Percentiles rank a stretch among this genome's conserved stretches.
Evolutionary conservation across 2,329 filamentous ascomycete species (phyloP).

Genomic region (Colletotrichum graminicola): DNA sequence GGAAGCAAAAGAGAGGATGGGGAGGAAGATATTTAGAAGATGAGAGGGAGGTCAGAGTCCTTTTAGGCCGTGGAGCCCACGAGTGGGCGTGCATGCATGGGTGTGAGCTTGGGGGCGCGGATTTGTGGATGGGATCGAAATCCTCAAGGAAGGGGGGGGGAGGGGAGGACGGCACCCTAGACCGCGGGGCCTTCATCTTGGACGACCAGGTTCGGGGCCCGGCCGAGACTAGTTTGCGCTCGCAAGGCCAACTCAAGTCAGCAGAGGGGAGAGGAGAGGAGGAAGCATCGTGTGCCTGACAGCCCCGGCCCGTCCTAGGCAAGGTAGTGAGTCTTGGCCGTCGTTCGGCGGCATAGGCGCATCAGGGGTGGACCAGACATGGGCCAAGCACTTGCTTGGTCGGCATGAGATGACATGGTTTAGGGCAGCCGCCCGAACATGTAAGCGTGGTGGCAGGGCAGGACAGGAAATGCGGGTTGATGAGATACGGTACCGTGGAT

Average conservation of each 20-base stretch:
- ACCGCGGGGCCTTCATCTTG: slow-evolving; percentile 40
- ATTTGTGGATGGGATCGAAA: slow-evolving; percentile 39
- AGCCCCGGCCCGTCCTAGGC: not conserved
- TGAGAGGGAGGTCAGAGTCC: slow-evolving; percentile 35
- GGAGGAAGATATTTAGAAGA: slow-evolving; percentile 34
- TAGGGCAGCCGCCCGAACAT: not conserved
- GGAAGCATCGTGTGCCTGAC: slow-evolving; percentile 2
- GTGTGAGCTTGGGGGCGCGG: slow-evolving; percentile 7
- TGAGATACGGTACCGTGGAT: slow-evolving; percentile 3
- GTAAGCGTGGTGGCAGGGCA: not conserved
- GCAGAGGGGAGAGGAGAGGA: not conserved
- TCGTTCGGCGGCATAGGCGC: slow-evolving; percentile 20
- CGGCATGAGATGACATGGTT: slow-evolving; percentile 29
- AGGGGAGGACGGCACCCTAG: slow-evolving; percentile 16
- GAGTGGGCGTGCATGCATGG: slow-evolving; percentile 24
- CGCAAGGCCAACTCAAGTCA: slow-evolving; percentile 9
- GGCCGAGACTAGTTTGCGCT: slow-evolving; percentile 31
- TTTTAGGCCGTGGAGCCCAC: slow-evolving; percentile 37
- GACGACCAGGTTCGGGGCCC: slow-evolving; percentile 27
- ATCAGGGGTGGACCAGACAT: slow-evolving; percentile 28
- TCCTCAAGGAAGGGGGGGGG: slow-evolving; percentile 25
- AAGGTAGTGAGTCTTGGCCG: slow-evolving; percentile 1
- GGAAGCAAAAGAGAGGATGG: slow-evolving; percentile 18
- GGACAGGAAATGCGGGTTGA: slow-evolving; percentile 3
- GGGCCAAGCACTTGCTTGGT: slow-evolving; percentile 39